Percentiles rank a stretch among this genome's conserved stretches.
Evolutionary conservation across 176 grass and related monocot species (phyloP).

Genomic region (Juncus effusus): DNA sequence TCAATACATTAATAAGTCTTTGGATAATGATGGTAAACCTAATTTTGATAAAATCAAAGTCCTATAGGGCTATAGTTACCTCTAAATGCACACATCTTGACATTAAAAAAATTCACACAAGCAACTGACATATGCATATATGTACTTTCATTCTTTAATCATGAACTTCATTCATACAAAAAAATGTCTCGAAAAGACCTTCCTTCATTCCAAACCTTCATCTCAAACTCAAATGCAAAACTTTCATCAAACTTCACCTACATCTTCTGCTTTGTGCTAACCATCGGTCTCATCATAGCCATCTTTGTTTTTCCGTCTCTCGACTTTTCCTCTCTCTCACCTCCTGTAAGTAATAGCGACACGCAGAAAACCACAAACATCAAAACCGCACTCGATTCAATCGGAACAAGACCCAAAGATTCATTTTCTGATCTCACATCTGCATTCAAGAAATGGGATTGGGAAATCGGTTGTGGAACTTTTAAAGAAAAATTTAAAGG

Average conservation of each 20-base stretch:
- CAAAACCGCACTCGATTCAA: constrained; percentile 21
- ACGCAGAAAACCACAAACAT: not conserved
- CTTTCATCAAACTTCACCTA: constrained; percentile 27
- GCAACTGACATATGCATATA: no score
- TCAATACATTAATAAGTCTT: no score
- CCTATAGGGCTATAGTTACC: no score
- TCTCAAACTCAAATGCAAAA: constrained; percentile 6
- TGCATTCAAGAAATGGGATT: constrained; percentile 41
- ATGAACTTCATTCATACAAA: no score
- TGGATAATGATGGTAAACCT: no score
- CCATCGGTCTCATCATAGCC: constrained; percentile 21
- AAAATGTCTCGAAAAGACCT: no score
- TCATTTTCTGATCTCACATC: constrained; percentile 27
- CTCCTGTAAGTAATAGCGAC: not conserved
- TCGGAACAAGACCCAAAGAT: constrained; percentile 26
- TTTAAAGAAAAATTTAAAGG: constrained; percentile 31
- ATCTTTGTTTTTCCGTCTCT: constrained; percentile 36
- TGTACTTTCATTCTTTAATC: no score
- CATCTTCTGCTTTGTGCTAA: constrained; percentile 32
- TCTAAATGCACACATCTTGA: no score
- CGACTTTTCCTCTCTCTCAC: constrained; percentile 20
- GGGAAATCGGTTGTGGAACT: constrained; percentile 31
- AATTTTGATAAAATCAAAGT: no score
- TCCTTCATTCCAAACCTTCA: no score
- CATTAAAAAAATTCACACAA: no score